These are phyloP conservation scores for Chaetothyriales sp. DNA, from an alignment of 2,329 filamentous ascomycete species.

Conservation along the genomic window DNA sequence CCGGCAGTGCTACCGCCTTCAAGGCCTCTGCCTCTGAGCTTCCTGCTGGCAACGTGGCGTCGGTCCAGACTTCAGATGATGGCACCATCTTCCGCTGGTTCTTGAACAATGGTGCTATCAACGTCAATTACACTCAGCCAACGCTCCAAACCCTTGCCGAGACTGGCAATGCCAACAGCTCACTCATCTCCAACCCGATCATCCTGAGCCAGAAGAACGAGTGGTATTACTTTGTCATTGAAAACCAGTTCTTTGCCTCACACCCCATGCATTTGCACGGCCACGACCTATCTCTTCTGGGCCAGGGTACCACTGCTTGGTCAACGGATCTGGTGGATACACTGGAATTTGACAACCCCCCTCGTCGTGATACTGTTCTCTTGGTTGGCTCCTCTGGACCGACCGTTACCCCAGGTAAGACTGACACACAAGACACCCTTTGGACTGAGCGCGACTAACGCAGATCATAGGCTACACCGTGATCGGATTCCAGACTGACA, in stretches of 20 bases:
- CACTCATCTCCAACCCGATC: slow-evolving; percentile 9
- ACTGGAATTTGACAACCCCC: slow-evolving; percentile 46
- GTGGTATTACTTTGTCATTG: slow-evolving; percentile 18
- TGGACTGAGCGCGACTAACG: slow-evolving; percentile 18
- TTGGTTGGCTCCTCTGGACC: slow-evolving; percentile 38
- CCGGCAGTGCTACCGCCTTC: slow-evolving; percentile 16
- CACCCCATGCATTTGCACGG: slow-evolving; percentile 60
- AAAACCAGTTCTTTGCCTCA: slow-evolving; percentile 18
- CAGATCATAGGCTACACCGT: slow-evolving; percentile 43
- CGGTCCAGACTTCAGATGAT: slow-evolving; percentile 14
- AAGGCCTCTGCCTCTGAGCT: slow-evolving; percentile 16
- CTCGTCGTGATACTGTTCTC: slow-evolving; percentile 56
- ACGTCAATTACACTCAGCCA: slow-evolving; percentile 22
- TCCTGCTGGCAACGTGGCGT: slow-evolving; percentile 12
- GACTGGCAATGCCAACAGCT: slow-evolving; percentile 2
- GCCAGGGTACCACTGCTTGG: slow-evolving; percentile 33
- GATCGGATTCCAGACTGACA: slow-evolving; percentile 36
- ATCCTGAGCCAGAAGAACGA: slow-evolving; percentile 3
- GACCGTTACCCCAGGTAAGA: background rate
- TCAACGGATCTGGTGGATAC: slow-evolving; percentile 42
- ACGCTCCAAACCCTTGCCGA: slow-evolving; percentile 16
- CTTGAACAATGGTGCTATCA: slow-evolving; percentile 22
- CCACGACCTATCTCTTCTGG: slow-evolving; percentile 52
- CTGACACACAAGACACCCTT: background rate
- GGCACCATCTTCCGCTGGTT: slow-evolving; percentile 22